Evolutionary conservation across 2,329 filamentous ascomycete genomes (phyloP).

Genomic region (Nigrograna mackinnonii): DNA sequence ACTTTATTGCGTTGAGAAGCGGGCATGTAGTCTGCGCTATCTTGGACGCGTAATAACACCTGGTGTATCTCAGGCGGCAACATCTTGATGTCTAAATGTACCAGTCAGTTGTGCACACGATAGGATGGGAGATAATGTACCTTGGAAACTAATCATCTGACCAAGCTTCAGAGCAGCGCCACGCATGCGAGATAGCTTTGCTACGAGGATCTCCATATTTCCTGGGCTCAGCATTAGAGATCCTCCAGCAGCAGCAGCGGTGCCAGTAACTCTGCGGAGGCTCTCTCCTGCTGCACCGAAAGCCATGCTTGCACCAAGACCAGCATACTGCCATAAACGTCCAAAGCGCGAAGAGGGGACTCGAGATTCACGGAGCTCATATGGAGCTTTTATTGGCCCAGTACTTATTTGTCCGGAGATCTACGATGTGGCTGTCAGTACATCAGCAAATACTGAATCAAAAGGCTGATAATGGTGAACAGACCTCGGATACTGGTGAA

Average conservation of each 20-base stretch:
- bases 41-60: conserved; percentile 91
- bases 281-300: conserved; percentile 88
- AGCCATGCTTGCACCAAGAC: conserved; percentile 92
- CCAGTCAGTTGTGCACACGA: background rate
- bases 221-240: conserved; percentile 85
- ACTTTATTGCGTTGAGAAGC: conserved; percentile 89
- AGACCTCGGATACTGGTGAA: conserved; percentile 31
- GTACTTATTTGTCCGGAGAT: conserved; percentile 26
- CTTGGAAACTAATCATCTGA: conserved; percentile 97
- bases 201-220: conserved; percentile 92
- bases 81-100: conserved; percentile 79
- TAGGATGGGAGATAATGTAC: conserved; percentile 39
- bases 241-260: conserved; percentile 59
- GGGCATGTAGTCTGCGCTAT: conserved; percentile 98
- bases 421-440: conserved; percentile 49
- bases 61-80: conserved; percentile 84
- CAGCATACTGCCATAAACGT: conserved; percentile 91
- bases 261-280: conserved; percentile 77
- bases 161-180: conserved; percentile 96
- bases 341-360: conserved; percentile 88
- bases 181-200: conserved; percentile 93
- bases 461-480: conserved; percentile 1
- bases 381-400: conserved; percentile 45
- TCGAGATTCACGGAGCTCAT: conserved; percentile 82
- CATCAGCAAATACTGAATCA: conserved; percentile 41